Percentiles rank a stretch among this genome's conserved stretches.
phyloP scores from a whole-genome alignment of 1,139 yeast species.

The Lodderomyces parapsilosis region DNA sequence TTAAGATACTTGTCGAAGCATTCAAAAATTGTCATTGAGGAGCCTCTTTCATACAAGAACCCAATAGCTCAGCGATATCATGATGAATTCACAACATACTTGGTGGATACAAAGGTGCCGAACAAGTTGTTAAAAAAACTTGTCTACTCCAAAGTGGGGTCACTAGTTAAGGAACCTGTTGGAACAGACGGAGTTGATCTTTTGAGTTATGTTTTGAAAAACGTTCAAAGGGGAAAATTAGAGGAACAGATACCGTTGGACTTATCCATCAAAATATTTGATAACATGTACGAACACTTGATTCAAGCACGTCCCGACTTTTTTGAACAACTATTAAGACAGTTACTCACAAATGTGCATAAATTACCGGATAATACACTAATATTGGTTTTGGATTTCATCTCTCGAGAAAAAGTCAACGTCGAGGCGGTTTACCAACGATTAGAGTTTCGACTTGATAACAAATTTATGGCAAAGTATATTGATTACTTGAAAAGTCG shows the following conservation, averaged over 20 bases:
- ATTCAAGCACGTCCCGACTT: constrained; percentile 7
- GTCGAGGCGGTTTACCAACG: constrained; percentile 14
- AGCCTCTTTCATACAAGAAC: constrained; percentile 8
- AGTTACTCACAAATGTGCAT: constrained; percentile 12
- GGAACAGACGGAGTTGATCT: constrained; percentile 2
- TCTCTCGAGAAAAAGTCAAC: constrained; percentile 13
- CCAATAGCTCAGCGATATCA: constrained; percentile 6
- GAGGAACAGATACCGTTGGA: constrained; percentile 7
- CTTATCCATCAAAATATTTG: constrained; percentile 8
- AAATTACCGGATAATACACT: constrained; percentile 20
- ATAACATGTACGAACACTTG: constrained; percentile 4
- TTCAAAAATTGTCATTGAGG: constrained; percentile 9
- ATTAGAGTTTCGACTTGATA: constrained; percentile 10
- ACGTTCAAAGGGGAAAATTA: not conserved
- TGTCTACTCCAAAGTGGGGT: constrained; percentile 4
- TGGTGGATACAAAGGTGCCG: constrained; percentile 5
- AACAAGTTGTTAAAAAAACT: constrained; percentile 4
- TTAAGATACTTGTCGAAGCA: too few species aligned
- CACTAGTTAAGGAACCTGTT: not conserved
- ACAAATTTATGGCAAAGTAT: constrained; percentile 23
- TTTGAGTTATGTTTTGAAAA: not conserved
- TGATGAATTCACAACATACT: constrained; percentile 8
- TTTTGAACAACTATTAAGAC: constrained; percentile 4
- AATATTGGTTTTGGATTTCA: constrained; percentile 24
- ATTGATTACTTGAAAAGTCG: constrained; percentile 19